Conservation (phyloP, 495 filamentous ascomycete species). For the Durotheca rogersii region DNA sequence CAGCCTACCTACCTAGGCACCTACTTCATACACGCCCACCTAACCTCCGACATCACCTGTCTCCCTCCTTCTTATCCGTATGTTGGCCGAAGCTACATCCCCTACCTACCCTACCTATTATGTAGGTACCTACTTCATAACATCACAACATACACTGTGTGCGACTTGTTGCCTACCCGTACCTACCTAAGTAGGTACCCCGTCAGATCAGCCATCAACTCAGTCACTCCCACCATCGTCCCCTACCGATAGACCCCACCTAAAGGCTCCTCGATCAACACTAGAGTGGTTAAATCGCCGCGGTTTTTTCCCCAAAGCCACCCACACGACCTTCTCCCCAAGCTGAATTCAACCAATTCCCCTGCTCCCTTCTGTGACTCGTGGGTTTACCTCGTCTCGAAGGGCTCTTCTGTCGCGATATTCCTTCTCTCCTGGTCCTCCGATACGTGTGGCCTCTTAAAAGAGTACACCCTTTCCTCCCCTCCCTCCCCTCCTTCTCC, state of each 20-base stretch:
- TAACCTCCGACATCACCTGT: no score
- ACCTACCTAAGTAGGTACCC: no score
- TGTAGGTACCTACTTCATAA: no score
- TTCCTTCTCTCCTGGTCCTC: constrained; percentile 17
- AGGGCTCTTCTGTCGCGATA: constrained; percentile 10
- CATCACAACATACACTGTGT: constrained; percentile 17
- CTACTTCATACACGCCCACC: no score
- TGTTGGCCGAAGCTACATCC: no score
- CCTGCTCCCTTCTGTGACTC: constrained; percentile 9
- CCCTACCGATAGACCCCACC: constrained; percentile 37
- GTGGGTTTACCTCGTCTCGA: constrained; percentile 13
- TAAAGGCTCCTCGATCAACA: constrained; percentile 32
- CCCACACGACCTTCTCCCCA: constrained; percentile 35
- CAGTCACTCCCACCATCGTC: constrained; percentile 21
- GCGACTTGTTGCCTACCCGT: no score
- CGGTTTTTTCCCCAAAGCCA: constrained; percentile 29
- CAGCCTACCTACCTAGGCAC: no score
- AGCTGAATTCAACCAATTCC: constrained; percentile 24
- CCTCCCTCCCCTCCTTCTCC: no score
- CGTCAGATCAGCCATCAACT: constrained; percentile 13
- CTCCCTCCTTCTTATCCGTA: no score
- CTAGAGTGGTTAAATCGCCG: constrained; percentile 39
- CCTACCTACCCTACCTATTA: no score
- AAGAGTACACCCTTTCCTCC: no score
- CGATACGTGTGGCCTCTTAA: constrained; percentile 17